Percentiles rank a stretch among this genome's conserved stretches.
Conservation (phyloP, 768 basidiomycete genomes). For the Mycena floridula region DNA sequence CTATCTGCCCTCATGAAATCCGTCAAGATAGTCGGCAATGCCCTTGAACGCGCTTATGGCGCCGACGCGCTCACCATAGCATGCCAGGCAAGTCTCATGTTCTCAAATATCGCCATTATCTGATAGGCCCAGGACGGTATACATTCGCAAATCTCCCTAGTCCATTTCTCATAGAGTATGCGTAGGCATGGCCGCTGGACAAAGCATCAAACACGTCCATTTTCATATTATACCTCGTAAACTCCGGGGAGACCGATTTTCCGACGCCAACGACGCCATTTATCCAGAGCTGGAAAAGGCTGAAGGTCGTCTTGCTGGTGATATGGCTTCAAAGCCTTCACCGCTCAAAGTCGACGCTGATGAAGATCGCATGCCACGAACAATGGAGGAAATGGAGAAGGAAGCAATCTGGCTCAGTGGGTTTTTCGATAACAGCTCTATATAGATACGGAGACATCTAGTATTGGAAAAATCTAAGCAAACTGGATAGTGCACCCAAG, state of each 20-base stretch:
- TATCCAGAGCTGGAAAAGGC: conserved; percentile 73
- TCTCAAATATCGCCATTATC: background rate
- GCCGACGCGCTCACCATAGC: conserved; percentile 85
- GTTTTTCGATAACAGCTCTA: conserved; percentile 41
- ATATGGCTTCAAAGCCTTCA: conserved; percentile 26
- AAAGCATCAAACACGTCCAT: conserved; percentile 88
- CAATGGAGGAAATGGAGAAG: conserved; percentile 69
- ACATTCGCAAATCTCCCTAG: conserved; percentile 16
- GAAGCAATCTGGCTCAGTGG: conserved; percentile 66
- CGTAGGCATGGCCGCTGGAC: conserved; percentile 50
- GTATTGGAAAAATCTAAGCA: background rate
- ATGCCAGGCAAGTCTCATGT: conserved; percentile 59
- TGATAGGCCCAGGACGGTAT: conserved; percentile 61
- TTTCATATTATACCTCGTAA: conserved; percentile 89
- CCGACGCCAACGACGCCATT: conserved; percentile 59
- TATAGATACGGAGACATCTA: background rate
- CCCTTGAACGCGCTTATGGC: conserved; percentile 76
- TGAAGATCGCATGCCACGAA: conserved; percentile 56
- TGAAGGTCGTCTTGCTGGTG: conserved; percentile 43
- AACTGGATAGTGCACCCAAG: conserved; percentile 24
- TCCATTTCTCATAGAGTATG: background rate
- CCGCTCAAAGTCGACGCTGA: conserved; percentile 63
- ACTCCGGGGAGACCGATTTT: conserved; percentile 59
- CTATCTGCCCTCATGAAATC: conserved; percentile 74
- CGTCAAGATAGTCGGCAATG: conserved; percentile 71